Evolutionary conservation across 495 filamentous ascomycete species (phyloP).

Genomic region (Penicillium ochrochloron): DNA sequence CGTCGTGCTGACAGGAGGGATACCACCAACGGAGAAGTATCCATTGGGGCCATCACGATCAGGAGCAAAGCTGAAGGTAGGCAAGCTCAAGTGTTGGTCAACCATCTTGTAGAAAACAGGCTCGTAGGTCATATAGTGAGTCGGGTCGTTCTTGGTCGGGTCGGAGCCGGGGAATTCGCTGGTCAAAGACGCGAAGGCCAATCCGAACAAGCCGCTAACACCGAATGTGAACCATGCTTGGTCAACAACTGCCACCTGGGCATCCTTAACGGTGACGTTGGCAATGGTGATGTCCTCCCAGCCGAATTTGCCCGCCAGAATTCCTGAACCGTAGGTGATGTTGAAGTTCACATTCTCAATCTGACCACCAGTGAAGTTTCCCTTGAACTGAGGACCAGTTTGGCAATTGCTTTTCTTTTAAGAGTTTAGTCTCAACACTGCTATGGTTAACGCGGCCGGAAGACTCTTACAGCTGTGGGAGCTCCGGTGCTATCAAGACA

Average conservation of each 20-base stretch:
- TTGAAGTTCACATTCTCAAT: neutral
- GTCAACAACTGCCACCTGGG: neutral
- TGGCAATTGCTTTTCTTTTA: neutral
- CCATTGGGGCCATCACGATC: neutral
- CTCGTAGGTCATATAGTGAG: constrained; percentile 1
- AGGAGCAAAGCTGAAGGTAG: constrained; percentile 1
- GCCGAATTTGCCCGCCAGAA: neutral
- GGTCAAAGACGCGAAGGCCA: neutral
- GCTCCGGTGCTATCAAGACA: neutral
- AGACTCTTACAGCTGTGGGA: neutral
- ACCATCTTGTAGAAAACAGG: constrained; percentile 2
- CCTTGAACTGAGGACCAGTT: neutral
- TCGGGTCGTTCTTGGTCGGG: neutral
- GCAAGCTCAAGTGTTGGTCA: neutral
- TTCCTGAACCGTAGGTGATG: neutral
- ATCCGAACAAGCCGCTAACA: neutral
- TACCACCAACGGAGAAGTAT: neutral
- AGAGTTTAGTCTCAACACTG: neutral
- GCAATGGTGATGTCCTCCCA: neutral
- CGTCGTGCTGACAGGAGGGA: neutral
- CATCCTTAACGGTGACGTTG: neutral
- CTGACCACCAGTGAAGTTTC: neutral
- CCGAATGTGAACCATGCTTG: neutral
- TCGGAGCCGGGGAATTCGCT: neutral
- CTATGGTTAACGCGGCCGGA: no score